phyloP scores from a whole-genome alignment of 2,329 filamentous ascomycete genomes.

The Fusarium miscanthi region DNA sequence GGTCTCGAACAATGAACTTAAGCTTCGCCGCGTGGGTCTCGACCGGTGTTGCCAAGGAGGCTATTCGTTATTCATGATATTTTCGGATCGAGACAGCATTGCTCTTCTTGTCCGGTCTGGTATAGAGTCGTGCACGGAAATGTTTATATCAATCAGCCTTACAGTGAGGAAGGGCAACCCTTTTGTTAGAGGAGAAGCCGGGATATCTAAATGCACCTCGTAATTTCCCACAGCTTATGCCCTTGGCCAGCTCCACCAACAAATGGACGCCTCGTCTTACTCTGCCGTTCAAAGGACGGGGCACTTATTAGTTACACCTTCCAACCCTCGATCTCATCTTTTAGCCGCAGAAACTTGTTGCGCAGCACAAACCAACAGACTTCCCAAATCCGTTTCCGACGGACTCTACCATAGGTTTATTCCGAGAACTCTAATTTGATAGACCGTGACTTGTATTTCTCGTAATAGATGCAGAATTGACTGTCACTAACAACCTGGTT shows the following conservation, averaged over 20 bases:
- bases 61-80: conserved; percentile 30
- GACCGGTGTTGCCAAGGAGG: conserved; percentile 24
- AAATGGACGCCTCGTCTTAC: conserved; percentile 10
- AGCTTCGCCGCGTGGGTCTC: conserved; percentile 43
- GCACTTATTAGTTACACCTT: background rate
- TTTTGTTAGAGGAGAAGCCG: background rate
- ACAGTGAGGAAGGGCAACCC: background rate
- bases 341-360: conserved; percentile 5
- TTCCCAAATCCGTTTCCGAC: background rate
- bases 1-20: conserved; percentile 43
- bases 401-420: background rate
- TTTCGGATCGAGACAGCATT: conserved; percentile 14
- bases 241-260: conserved; percentile 3
- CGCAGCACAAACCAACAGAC: conserved; percentile 6
- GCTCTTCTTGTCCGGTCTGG: background rate
- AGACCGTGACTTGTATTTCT: background rate
- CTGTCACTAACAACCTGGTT: background rate
- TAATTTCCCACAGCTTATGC: background rate
- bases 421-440: background rate
- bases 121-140: background rate
- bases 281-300: background rate
- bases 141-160: background rate
- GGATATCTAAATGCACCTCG: background rate
- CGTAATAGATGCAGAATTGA: background rate
- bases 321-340: conserved; percentile 2